Evolutionary conservation across 2,329 filamentous ascomycete species (phyloP), one percentile per base, ranked within the genome.

Genomic region (Nannizziopsis barbatae): DNA sequence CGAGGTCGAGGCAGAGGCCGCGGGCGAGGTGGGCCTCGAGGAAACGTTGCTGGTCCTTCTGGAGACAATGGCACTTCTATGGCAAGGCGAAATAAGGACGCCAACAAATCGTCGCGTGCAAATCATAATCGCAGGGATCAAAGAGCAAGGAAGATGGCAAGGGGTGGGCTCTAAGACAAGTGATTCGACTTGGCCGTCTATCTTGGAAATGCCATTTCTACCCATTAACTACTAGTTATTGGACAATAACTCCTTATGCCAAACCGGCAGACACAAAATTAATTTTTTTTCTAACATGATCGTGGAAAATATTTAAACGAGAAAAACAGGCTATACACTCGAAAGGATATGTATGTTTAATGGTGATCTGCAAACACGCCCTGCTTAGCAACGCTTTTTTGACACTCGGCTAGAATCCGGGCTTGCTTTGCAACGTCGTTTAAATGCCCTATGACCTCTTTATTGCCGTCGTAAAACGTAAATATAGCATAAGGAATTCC

Each of bases 91-190:
- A 75, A 77, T 53, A 95, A 95, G 62, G 89, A 94, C 61, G 80
- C 84, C 20, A 84, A 81, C 56, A 95, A 95, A 64, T 75, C 81
- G 2, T 85, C 83, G 17, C 74, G 83, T 52, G 88, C 86, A 30
- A 95, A 95, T 61, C 88, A 95, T 62, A 92, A 87, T 64, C 78
- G 89, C 20, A 76, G 87, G 43, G 84, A 93, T 60, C 75, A 77
- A 57, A 66, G 77, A 50, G 77, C 76, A 40, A 76, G 68, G 61
- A 81, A 81, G 64, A 76, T 81, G 69, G 76, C 77, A 2, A 48
- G 45, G 35, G 45, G 38, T 1, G 42, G 40, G 2, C 18, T 44
- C 31, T 43, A 49, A 27, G 5, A 42, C 12, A 20, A 12, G 6
- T 7, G n/a, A n/a, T 27, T 27, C 22, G 22, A 17, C 14, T 8